Percentiles rank a stretch among this genome's conserved stretches.
Conservation (phyloP, 2,329 filamentous ascomycete species). For the Xylariaceae sp. region DNA sequence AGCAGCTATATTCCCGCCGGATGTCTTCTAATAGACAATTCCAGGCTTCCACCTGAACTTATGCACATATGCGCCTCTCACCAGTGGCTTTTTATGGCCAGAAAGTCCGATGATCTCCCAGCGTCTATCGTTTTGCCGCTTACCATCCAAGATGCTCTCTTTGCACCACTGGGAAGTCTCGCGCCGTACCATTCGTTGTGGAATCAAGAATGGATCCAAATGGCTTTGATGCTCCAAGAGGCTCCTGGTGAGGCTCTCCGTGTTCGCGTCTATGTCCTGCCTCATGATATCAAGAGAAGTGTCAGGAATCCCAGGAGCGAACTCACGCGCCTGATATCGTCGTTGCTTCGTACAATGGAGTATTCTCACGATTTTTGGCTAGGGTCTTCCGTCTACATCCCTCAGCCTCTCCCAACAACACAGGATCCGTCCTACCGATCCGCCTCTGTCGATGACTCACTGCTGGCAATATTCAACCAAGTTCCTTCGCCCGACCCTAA, state of each 20-base stretch:
- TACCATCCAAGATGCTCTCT: constrained; percentile 27
- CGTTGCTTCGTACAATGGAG: constrained; percentile 52
- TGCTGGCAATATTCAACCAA: constrained; percentile 70
- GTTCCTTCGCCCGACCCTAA: constrained; percentile 64
- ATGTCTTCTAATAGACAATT: constrained; percentile 32
- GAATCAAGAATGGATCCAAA: constrained; percentile 38
- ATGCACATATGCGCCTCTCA: constrained; percentile 13
- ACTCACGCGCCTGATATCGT: constrained; percentile 43
- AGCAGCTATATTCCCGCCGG: constrained; percentile 39
- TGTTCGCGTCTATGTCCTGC: constrained; percentile 58
- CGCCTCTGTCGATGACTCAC: constrained; percentile 43
- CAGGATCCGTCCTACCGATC: constrained; percentile 30
- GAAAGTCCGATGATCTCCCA: constrained; percentile 17
- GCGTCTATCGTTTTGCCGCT: constrained; percentile 9
- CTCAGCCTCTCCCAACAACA: constrained; percentile 12
- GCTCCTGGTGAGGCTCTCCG: constrained; percentile 21
- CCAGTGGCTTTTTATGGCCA: constrained; percentile 30
- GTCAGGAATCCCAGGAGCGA: constrained; percentile 47
- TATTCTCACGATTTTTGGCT: constrained; percentile 54
- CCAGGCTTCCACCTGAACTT: constrained; percentile 8
- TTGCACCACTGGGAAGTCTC: constrained; percentile 23
- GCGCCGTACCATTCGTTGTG: constrained; percentile 31
- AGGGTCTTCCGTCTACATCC: constrained; percentile 33
- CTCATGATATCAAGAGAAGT: constrained; percentile 58
- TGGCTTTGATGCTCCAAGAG: constrained; percentile 35